Evolutionary conservation across 305 asterid genomes (phyloP).

Genomic region (Withania somnifera): DNA sequence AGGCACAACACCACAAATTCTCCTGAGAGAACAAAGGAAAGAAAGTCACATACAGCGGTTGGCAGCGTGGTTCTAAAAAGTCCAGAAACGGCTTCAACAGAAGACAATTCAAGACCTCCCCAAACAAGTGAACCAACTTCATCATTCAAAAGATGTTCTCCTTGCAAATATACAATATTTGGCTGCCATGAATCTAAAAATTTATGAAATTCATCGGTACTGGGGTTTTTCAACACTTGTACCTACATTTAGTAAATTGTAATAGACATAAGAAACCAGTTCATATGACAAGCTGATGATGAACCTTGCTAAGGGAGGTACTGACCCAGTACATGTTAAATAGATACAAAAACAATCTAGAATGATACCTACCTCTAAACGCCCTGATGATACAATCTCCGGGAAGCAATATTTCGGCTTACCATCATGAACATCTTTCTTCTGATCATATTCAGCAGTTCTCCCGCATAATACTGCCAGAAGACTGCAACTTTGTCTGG

Average conservation of each 20-base stretch:
- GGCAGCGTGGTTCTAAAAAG: constrained; percentile 56
- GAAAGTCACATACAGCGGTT: constrained; percentile 45
- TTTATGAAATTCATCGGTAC: constrained; percentile 55
- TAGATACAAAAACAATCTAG: neutral
- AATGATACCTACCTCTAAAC: constrained; percentile 61
- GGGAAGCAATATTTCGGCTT: constrained; percentile 53
- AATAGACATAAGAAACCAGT: neutral
- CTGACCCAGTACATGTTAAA: neutral
- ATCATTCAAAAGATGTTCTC: constrained; percentile 46
- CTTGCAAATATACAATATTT: constrained; percentile 73
- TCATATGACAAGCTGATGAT: neutral
- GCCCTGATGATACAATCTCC: constrained; percentile 66
- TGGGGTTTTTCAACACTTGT: constrained; percentile 66
- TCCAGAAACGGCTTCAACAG: constrained; percentile 49
- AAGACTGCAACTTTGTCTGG: constrained; percentile 67
- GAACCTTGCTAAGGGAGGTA: neutral
- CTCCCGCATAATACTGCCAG: constrained; percentile 59
- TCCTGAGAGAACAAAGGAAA: neutral
- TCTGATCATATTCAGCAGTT: constrained; percentile 33
- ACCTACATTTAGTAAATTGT: constrained; percentile 37
- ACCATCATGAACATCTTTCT: constrained; percentile 33
- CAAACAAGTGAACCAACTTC: constrained; percentile 53
- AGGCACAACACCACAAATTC: neutral
- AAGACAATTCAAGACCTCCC: constrained; percentile 57
- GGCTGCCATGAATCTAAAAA: constrained; percentile 73